These are phyloP conservation scores for Xerocomellus chrysenteron DNA, from an alignment of 768 basidiomycete species.

Conservation along the genomic window DNA sequence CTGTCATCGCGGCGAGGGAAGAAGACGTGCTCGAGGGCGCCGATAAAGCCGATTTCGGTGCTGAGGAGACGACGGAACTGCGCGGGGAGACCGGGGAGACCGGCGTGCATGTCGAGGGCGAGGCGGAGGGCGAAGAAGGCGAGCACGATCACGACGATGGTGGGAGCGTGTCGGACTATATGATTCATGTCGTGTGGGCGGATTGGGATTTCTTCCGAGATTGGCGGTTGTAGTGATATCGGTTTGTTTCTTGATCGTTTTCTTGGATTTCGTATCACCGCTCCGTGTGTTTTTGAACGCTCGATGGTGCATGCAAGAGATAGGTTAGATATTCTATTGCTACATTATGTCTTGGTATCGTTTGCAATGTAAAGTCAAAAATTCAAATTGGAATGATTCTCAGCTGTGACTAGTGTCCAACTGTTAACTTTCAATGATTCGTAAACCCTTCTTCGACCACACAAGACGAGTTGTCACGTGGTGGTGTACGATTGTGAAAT, in stretches of 20 bases:
- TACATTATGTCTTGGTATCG: slow-evolving; percentile 13
- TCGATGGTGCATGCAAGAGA: not conserved
- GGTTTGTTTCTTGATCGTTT: not conserved
- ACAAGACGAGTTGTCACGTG: slow-evolving; percentile 8
- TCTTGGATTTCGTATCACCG: slow-evolving; percentile 4
- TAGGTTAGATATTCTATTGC: slow-evolving; percentile 12
- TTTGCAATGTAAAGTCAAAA: no score
- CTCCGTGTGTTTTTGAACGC: not conserved
- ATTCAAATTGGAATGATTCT: no score
- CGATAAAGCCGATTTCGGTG: slow-evolving; percentile 77
- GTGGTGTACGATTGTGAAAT: not conserved
- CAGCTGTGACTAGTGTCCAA: no score
- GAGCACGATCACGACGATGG: slow-evolving; percentile 48
- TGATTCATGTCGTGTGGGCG: slow-evolving; percentile 63
- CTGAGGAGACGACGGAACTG: slow-evolving; percentile 34
- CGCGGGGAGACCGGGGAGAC: slow-evolving; percentile 32
- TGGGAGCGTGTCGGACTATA: slow-evolving; percentile 80
- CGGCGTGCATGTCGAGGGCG: slow-evolving; percentile 33
- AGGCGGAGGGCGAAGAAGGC: slow-evolving; percentile 31
- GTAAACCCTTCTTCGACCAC: no score
- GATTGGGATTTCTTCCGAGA: slow-evolving; percentile 73
- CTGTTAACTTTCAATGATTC: no score
- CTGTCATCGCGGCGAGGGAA: slow-evolving; percentile 71
- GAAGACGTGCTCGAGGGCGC: slow-evolving; percentile 72
- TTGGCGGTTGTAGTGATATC: slow-evolving; percentile 53